Conservation (phyloP, 2,329 filamentous ascomycete genomes). For the Malbranchea cinnamomea region DNA sequence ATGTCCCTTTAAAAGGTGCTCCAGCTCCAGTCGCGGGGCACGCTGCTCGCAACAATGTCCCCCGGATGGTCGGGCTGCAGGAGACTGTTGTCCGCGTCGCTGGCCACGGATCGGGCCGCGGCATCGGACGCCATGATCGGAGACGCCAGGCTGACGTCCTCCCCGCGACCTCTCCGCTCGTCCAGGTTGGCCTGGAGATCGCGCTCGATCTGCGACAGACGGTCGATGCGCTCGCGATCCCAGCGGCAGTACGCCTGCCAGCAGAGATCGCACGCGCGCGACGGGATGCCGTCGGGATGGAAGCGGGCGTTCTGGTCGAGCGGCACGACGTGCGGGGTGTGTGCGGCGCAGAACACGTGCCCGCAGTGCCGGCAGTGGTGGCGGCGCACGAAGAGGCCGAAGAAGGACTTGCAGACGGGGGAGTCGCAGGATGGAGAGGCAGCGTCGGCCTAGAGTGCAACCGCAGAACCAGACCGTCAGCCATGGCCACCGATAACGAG, state of each 20-base stretch:
- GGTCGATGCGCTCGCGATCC: slow-evolving; percentile 34
- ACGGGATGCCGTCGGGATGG: slow-evolving; percentile 41
- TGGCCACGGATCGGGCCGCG: too few species aligned
- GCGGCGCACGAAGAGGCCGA: slow-evolving; percentile 46
- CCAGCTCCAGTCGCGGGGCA: slow-evolving; percentile 47
- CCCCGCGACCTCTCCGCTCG: slow-evolving; percentile 9
- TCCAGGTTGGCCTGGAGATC: slow-evolving; percentile 18
- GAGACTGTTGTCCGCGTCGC: slow-evolving; percentile 4
- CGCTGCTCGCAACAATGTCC: slow-evolving; percentile 38
- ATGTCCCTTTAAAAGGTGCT: slow-evolving; percentile 39
- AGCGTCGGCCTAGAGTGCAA: slow-evolving; percentile 46
- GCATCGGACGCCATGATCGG: slow-evolving; percentile 10
- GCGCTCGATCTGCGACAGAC: slow-evolving; percentile 36
- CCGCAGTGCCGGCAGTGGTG: slow-evolving; percentile 55
- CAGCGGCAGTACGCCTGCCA: slow-evolving; percentile 43
- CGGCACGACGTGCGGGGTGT: slow-evolving; percentile 41
- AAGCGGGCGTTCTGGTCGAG: slow-evolving; percentile 51
- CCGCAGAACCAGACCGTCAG: neutral
- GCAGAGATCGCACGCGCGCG: slow-evolving; percentile 47
- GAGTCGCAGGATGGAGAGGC: slow-evolving; percentile 42
- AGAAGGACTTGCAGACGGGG: slow-evolving; percentile 41
- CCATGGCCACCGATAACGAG: neutral
- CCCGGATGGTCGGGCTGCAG: slow-evolving; percentile 15
- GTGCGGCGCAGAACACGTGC: slow-evolving; percentile 47
- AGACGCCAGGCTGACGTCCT: slow-evolving; percentile 7